Evolutionary conservation across 169 alveolate genomes (phyloP).

Genomic region (Amoebophrya sp.): DNA sequence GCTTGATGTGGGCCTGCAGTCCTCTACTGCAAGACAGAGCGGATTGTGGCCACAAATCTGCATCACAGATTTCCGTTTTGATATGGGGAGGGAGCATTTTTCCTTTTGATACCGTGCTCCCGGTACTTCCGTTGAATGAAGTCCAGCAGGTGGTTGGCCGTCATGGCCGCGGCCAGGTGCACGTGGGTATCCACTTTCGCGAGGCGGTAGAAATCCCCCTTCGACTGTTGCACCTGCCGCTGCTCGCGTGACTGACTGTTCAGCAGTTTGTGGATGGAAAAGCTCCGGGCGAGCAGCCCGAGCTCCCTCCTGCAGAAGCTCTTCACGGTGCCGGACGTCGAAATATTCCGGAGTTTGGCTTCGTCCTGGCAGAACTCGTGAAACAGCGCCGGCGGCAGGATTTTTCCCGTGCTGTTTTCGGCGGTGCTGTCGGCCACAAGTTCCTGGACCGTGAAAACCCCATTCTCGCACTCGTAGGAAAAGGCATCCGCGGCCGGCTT

Average conservation of each 20-base stretch:
- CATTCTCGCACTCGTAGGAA: background rate
- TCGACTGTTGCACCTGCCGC: background rate
- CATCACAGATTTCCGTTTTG: no score
- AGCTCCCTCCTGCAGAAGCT: background rate
- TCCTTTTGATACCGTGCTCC: no score
- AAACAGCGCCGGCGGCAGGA: background rate
- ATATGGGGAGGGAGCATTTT: no score
- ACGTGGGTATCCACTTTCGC: background rate
- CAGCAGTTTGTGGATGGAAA: background rate
- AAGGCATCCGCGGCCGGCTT: no score
- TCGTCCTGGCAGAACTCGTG: background rate
- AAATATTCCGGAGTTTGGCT: background rate
- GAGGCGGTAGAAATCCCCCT: background rate
- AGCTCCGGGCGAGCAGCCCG: background rate
- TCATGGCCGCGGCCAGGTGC: background rate
- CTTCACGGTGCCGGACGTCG: background rate
- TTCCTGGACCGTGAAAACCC: background rate
- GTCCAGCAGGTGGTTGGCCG: background rate
- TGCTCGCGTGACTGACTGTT: background rate
- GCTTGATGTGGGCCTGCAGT: no score
- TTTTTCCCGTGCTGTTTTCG: background rate
- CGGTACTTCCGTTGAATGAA: background rate
- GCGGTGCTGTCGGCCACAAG: background rate
- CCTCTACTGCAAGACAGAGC: no score
- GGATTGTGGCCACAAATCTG: no score